Percentiles rank a stretch among this genome's conserved stretches.
Evolutionary conservation across 805 yeast species (phyloP).

Genomic region (Saccharomycopsis microspora): DNA sequence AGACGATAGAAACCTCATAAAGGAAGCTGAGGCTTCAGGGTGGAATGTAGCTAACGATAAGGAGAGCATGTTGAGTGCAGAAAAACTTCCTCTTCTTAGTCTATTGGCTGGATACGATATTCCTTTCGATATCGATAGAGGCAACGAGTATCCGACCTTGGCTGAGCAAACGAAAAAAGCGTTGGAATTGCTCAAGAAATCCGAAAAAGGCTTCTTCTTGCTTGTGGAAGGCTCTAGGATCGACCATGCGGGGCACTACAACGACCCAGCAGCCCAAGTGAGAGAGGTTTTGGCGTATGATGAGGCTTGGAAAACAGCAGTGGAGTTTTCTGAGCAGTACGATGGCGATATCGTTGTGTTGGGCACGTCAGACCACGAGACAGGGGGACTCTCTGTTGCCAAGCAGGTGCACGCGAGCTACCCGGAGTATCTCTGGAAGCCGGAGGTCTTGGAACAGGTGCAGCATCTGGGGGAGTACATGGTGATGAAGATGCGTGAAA

Average conservation of each 20-base stretch:
- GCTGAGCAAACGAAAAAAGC: conserved; percentile 74
- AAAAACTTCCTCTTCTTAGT: conserved; percentile 65
- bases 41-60: conserved; percentile 56
- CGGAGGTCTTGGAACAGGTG: conserved; percentile 59
- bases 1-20: conserved; percentile 59
- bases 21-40: conserved; percentile 48
- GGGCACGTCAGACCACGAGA: conserved; percentile 89
- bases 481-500: conserved; percentile 32
- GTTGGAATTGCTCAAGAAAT: conserved; percentile 50
- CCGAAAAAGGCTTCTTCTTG: conserved; percentile 78
- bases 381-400: conserved; percentile 88
- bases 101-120: conserved; percentile 67
- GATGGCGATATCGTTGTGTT: conserved; percentile 71
- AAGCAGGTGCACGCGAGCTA: conserved; percentile 58
- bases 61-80: conserved; percentile 36
- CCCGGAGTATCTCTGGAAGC: conserved; percentile 86
- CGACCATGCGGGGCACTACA: conserved; percentile 91
- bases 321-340: conserved; percentile 53
- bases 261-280: conserved; percentile 92
- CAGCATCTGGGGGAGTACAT: conserved; percentile 71
- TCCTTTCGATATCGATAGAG: conserved; percentile 77
- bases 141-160: conserved; percentile 55
- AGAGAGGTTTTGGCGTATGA: conserved; percentile 84
- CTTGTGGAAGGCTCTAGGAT: conserved; percentile 87
- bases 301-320: conserved; percentile 64